These are phyloP conservation scores for Massospora cicadina DNA, from an alignment of 371 early-diverging fungal species.

Conservation along the genomic window DNA sequence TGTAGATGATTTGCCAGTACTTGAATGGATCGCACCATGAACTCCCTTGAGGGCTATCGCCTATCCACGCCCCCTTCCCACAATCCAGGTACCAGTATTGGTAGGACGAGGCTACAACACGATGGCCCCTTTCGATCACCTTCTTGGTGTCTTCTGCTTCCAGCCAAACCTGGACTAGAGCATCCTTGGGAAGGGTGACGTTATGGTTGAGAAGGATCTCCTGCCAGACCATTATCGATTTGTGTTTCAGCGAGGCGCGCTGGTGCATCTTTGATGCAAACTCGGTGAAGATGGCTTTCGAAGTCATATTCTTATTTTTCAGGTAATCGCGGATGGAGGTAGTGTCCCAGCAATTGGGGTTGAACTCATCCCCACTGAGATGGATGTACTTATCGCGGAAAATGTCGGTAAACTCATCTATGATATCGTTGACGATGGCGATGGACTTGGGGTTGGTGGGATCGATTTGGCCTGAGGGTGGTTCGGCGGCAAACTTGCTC, in stretches of 20 bases:
- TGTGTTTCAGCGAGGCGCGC: slow-evolving; percentile 13
- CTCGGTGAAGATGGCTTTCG: background rate
- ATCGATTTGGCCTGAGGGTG: slow-evolving; percentile 58
- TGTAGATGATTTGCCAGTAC: slow-evolving; percentile 55
- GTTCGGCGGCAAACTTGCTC: slow-evolving; percentile 30
- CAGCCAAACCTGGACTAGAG: slow-evolving; percentile 28
- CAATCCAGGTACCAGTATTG: slow-evolving; percentile 53
- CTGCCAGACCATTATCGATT: slow-evolving; percentile 32
- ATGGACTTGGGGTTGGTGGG: slow-evolving; percentile 32
- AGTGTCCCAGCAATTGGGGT: slow-evolving; percentile 37
- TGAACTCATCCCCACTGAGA: slow-evolving; percentile 61
- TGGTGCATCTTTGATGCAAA: slow-evolving; percentile 3
- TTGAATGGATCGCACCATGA: slow-evolving; percentile 69
- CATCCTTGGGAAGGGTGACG: slow-evolving; percentile 7
- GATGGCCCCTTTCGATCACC: slow-evolving; percentile 28
- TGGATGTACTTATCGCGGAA: slow-evolving; percentile 55
- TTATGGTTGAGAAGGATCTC: slow-evolving; percentile 30
- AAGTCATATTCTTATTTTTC: background rate
- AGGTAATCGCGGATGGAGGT: slow-evolving; percentile 2
- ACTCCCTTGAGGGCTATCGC: slow-evolving; percentile 20
- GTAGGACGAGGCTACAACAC: slow-evolving; percentile 27
- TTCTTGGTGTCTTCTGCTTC: slow-evolving; percentile 24
- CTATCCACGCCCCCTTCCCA: slow-evolving; percentile 36
- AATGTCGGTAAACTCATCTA: slow-evolving; percentile 31
- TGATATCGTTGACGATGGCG: slow-evolving; percentile 33